phyloP scores from a whole-genome alignment of 2,329 filamentous ascomycete species.

The Berkeleyomyces basicola region DNA sequence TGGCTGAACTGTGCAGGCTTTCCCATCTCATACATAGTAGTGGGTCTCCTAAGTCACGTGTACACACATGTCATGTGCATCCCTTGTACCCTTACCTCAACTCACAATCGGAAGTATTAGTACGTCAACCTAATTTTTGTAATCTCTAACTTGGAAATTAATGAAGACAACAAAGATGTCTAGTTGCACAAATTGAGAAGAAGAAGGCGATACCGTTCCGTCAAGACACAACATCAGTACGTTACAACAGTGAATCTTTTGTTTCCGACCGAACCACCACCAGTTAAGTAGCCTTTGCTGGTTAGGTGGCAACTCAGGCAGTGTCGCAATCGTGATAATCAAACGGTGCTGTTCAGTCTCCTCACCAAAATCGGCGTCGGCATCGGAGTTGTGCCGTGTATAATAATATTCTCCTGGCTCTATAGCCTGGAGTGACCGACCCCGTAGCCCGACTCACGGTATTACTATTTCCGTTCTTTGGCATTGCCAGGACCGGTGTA shows the following conservation, averaged over 20 bases:
- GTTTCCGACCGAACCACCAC: neutral
- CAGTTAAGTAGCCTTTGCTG: neutral
- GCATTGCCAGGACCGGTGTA: neutral
- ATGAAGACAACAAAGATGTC: neutral
- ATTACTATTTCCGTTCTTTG: neutral
- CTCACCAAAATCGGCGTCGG: slow-evolving; percentile 3
- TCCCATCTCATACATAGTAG: too few relatives aligned
- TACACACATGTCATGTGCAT: too few relatives aligned
- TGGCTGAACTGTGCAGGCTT: too few relatives aligned
- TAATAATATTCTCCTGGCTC: neutral
- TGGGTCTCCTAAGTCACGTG: too few relatives aligned
- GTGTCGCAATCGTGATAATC: neutral
- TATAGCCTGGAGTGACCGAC: neutral
- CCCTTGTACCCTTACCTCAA: too few relatives aligned
- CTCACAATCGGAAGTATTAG: too few relatives aligned
- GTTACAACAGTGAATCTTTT: neutral
- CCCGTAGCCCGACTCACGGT: too few relatives aligned
- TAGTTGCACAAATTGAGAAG: neutral
- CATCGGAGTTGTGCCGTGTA: slow-evolving; percentile 4
- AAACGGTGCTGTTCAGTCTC: slow-evolving; percentile 6
- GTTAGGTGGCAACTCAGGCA: neutral
- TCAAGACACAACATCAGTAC: neutral
- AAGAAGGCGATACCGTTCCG: neutral
- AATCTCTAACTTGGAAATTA: neutral
- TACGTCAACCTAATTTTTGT: neutral